These are phyloP conservation scores for Remersonia thermophila DNA, from an alignment of 2,329 filamentous ascomycete genomes.

Conservation along the genomic window DNA sequence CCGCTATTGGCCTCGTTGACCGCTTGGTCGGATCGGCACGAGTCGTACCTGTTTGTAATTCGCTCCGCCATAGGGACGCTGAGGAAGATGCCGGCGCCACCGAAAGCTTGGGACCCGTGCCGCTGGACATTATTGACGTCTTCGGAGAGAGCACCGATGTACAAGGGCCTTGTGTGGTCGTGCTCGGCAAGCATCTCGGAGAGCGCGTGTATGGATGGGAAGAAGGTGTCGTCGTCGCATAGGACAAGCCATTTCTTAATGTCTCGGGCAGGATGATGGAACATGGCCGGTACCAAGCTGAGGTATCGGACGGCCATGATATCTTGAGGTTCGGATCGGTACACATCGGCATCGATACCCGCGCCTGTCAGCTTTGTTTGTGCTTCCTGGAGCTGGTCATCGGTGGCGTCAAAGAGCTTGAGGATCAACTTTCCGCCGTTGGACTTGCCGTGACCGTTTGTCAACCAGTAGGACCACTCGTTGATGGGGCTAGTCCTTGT, in stretches of 20 bases:
- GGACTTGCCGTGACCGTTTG: conserved; percentile 40
- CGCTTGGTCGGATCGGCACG: conserved; percentile 34
- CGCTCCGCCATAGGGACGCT: conserved; percentile 32
- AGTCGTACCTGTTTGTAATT: conserved; percentile 20
- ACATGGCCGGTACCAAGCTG: conserved; percentile 41
- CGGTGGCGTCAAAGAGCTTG: conserved; percentile 39
- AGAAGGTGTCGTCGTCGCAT: conserved; percentile 55
- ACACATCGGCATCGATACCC: conserved; percentile 46
- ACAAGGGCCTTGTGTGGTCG: conserved; percentile 40
- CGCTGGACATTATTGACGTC: conserved; percentile 46
- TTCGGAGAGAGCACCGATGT: conserved; percentile 50
- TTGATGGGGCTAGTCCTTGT: conserved; percentile 39
- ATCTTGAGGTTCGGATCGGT: conserved; percentile 37
- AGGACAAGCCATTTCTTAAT: conserved; percentile 47
- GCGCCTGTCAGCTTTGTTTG: conserved; percentile 32
- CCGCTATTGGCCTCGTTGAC: conserved; percentile 42
- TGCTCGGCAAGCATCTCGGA: conserved; percentile 38
- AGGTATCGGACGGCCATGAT: conserved; percentile 49
- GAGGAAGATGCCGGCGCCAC: conserved; percentile 51
- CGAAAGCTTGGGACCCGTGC: conserved; percentile 52
- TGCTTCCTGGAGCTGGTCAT: conserved; percentile 38
- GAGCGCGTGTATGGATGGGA: conserved; percentile 45
- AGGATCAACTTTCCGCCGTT: conserved; percentile 46
- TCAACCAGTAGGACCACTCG: conserved; percentile 50
- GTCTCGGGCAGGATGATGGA: conserved; percentile 35